Evolutionary conservation across 441 rosid species (phyloP), one percentile per base, ranked within the genome.

Genomic region (Adansonia grandidieri): DNA sequence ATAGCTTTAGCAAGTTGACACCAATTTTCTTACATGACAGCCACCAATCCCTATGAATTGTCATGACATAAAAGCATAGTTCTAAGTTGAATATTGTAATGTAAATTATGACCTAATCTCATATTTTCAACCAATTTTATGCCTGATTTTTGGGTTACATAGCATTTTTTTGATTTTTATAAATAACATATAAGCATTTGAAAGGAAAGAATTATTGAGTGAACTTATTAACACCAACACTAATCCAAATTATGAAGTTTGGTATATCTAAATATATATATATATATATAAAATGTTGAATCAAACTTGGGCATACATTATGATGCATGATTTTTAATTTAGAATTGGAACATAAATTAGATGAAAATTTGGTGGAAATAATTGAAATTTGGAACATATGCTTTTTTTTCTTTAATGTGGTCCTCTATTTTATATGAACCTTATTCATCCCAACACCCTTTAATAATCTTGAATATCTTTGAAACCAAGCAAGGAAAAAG

Each of bases 401-500:
- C 20, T 8, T 48, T 28, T 22, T 45, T 3, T 15, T 6, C 9
- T 42, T n/a, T 3, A 3, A 28, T 15, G 60, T 62, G 71, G 60
- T 48, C 78, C 70, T 75, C 5, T 5, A 22, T 50, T 71, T 15
- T 71, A 3, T 72, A 10, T 9, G 32, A 53, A 56, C 56, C 75
- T 72, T 72, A 54, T 72, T 72, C 75, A 50, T 54, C 4, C 78
- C 61, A 45, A 47, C 69, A 19, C 64, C 51, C 37, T 37, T 63
- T 42, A 19, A 71, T 78, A 6, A 58, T 82, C 71, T 82, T 66
- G 6, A 56, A 62, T 80, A 62, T 77, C 86, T 85, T 85, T 37
- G 19, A 78, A 74, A 14, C 11, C 62, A 85, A 82, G 85, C 78
- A 68, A 79, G 17, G 56, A 17, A 78, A 84, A 69, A 54, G 78